Conservation (phyloP, 2,329 filamentous ascomycete species). For the Alternaria angustiovoidea region DNA sequence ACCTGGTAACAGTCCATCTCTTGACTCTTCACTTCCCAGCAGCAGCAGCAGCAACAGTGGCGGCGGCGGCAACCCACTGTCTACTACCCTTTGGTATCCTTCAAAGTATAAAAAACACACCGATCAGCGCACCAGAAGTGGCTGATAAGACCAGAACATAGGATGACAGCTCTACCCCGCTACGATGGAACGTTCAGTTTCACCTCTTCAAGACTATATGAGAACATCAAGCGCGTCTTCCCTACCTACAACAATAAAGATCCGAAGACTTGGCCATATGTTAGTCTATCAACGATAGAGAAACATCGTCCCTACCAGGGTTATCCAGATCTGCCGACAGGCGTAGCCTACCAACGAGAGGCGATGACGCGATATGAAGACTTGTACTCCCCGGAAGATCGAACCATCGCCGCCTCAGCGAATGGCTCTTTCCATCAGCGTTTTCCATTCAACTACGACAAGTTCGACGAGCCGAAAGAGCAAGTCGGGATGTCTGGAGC, state of each 20-base stretch:
- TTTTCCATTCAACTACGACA: constrained; percentile 9
- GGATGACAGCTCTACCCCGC: no score
- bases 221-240: neutral
- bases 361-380: constrained; percentile 3
- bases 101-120: neutral
- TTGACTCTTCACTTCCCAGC: neutral
- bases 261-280: constrained; percentile 11
- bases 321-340: constrained; percentile 1
- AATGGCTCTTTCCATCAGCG: constrained; percentile 5
- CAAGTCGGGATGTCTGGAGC: neutral
- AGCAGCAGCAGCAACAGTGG: neutral
- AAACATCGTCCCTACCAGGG: neutral
- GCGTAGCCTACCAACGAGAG: constrained; percentile 10
- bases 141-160: neutral
- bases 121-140: neutral
- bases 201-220: neutral
- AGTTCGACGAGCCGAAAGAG: constrained; percentile 4
- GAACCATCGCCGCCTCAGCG: no score
- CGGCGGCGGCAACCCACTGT: no score
- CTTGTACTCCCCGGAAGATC: constrained; percentile 1
- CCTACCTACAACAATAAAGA: constrained; percentile 4
- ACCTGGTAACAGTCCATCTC: neutral
- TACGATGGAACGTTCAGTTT: constrained; percentile 13
- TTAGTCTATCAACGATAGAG: constrained; percentile 8
- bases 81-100: no score